phyloP scores from a whole-genome alignment of 176 grass and related monocot genomes.

The Dactylis glomerata region DNA sequence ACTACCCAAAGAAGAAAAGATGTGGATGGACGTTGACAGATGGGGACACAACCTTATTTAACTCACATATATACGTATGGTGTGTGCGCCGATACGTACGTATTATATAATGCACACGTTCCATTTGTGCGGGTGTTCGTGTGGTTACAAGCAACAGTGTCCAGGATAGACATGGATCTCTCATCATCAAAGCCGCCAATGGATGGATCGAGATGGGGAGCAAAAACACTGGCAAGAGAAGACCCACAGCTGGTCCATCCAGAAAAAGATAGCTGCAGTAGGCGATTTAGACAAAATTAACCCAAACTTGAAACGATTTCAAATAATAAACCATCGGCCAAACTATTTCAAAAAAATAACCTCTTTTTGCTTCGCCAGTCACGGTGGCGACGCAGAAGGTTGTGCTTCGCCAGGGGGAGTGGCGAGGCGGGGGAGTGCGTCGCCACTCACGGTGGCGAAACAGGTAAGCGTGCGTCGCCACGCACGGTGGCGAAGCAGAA shows the following conservation, averaged over 20 bases:
- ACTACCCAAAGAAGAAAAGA: background rate
- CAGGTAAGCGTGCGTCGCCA: no score
- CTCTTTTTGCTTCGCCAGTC: no score
- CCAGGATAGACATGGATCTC: conserved; percentile 25
- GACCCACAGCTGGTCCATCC: background rate
- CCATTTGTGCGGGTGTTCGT: background rate
- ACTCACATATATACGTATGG: background rate
- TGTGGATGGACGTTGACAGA: background rate
- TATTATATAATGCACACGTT: background rate
- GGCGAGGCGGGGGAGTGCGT: no score
- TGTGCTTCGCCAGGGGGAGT: no score
- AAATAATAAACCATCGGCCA: no score
- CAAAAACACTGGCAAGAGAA: background rate
- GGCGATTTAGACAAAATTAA: no score
- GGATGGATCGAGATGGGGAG: background rate
- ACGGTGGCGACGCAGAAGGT: no score
- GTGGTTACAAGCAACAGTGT: background rate
- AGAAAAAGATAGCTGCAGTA: background rate
- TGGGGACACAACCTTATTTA: background rate
- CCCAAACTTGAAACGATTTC: no score
- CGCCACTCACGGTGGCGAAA: no score
- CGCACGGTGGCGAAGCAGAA: no score
- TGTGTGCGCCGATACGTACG: background rate
- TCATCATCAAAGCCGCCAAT: background rate
- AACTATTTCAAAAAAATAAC: no score